These are phyloP conservation scores for Mycena galericulata DNA, from an alignment of 768 basidiomycete genomes.

Conservation along the genomic window DNA sequence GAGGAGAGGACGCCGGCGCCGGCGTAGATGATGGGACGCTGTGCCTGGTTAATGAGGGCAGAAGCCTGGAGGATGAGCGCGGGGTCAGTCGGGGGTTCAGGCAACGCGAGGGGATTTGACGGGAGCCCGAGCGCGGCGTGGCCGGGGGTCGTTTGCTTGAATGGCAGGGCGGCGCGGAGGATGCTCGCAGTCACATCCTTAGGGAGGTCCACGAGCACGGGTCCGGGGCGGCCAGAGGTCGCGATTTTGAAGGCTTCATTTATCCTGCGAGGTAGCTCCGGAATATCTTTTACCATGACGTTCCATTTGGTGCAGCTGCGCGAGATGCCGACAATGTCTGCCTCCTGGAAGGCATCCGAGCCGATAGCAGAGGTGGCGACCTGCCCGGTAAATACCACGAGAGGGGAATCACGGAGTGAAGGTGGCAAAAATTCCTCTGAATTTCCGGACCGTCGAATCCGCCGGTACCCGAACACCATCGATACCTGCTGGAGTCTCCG, in stretches of 20 bases:
- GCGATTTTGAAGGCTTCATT: conserved; percentile 99
- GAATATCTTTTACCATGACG: conserved; percentile 98
- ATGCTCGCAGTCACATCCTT: conserved; percentile 98
- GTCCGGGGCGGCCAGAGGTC: conserved; percentile 95
- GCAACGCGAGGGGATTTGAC: conserved; percentile 73
- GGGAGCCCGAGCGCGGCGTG: conserved; percentile 74
- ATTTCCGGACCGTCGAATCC: too few species aligned
- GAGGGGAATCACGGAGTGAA: conserved; percentile 23
- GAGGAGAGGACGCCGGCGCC: conserved; percentile 93
- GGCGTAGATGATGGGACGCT: conserved; percentile 92
- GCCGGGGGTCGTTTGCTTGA: conserved; percentile 89
- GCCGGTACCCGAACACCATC: too few species aligned
- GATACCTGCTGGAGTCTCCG: too few species aligned
- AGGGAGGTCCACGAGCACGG: conserved; percentile 98
- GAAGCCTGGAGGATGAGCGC: conserved; percentile 86
- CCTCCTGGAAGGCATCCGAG: conserved; percentile 99
- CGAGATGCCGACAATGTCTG: conserved; percentile 96
- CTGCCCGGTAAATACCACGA: conserved; percentile 97
- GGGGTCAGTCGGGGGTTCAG: conserved; percentile 70
- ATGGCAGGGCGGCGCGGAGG: conserved; percentile 85
- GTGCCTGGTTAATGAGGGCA: conserved; percentile 89
- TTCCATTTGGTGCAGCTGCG: conserved; percentile 99
- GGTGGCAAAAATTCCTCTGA: too few species aligned
- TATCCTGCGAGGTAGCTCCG: conserved; percentile 93
- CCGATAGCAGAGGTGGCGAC: conserved; percentile 99